phyloP scores from a whole-genome alignment of 805 yeast species.

The Myxozyma neglecta region DNA sequence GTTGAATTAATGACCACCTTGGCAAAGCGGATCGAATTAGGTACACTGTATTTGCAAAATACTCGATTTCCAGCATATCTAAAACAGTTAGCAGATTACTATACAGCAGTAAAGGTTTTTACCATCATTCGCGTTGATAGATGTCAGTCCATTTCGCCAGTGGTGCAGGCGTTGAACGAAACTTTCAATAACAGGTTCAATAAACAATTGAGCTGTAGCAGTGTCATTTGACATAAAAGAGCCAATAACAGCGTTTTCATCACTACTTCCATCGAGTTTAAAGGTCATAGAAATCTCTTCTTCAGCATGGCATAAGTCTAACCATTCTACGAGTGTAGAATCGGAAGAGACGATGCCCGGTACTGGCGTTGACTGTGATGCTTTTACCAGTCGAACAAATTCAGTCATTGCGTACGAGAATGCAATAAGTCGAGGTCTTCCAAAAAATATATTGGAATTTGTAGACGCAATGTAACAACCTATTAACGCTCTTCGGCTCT shows the following conservation, averaged over 20 bases:
- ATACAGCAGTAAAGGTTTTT: neutral
- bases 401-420: conserved; percentile 1
- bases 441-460: neutral
- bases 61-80: conserved; percentile 10
- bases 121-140: neutral
- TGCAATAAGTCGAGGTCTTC: conserved; percentile 6
- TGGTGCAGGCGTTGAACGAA: neutral
- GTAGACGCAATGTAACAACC: conserved; percentile 11
- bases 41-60: conserved; percentile 3
- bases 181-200: conserved; percentile 10
- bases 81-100: neutral
- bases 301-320: neutral
- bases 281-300: conserved; percentile 2
- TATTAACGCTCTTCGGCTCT: conserved; percentile 1
- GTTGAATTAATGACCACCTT: conserved; percentile 1
- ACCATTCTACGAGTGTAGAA: conserved; percentile 1
- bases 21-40: conserved; percentile 7
- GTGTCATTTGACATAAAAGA: neutral
- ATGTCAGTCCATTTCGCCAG: neutral
- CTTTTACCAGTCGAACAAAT: neutral
- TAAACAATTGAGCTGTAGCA: neutral
- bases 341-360: conserved; percentile 2
- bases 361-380: neutral
- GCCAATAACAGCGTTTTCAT: neutral
- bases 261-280: conserved; percentile 4